A percentile compares a stretch with the other conserved stretches of the same genome.
Evolutionary conservation across 176 grass and related monocot genomes (phyloP).

Genomic region (Phyllostachys edulis): DNA sequence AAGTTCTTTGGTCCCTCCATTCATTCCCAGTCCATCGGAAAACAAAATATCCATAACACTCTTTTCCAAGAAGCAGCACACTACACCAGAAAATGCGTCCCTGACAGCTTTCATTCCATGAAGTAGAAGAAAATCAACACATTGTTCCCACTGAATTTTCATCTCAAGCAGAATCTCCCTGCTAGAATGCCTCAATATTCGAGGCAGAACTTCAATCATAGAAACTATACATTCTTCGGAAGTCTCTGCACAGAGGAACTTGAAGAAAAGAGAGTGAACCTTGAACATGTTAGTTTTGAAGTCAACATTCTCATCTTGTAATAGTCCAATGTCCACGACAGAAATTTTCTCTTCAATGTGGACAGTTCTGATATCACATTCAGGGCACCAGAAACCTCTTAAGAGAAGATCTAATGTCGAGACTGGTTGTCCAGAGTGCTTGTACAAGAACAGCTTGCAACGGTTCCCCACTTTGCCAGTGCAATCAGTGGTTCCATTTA

Average conservation of each 20-base stretch:
- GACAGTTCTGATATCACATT: slow-evolving; percentile 52
- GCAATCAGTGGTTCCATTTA: slow-evolving; percentile 56
- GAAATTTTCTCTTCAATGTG: slow-evolving; percentile 48
- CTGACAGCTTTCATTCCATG: slow-evolving; percentile 75
- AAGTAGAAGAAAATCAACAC: slow-evolving; percentile 71
- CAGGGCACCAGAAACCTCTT: slow-evolving; percentile 76
- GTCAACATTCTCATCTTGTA: slow-evolving; percentile 44
- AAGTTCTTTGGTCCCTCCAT: slow-evolving; percentile 47
- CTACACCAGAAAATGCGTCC: slow-evolving; percentile 71
- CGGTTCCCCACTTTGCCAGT: slow-evolving; percentile 31
- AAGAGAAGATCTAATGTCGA: slow-evolving; percentile 77
- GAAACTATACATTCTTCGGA: slow-evolving; percentile 64
- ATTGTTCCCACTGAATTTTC: slow-evolving; percentile 60
- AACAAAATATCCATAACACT: slow-evolving; percentile 67
- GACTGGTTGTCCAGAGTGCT: slow-evolving; percentile 42
- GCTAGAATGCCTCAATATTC: slow-evolving; percentile 69
- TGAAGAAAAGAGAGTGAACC: slow-evolving; percentile 66
- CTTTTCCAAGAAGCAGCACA: slow-evolving; percentile 78
- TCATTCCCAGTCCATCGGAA: slow-evolving; percentile 40
- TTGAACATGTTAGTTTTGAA: slow-evolving; percentile 37
- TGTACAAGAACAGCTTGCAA: slow-evolving; percentile 69
- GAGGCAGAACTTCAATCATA: slow-evolving; percentile 70
- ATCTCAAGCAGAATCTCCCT: slow-evolving; percentile 54
- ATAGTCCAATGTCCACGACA: slow-evolving; percentile 46
- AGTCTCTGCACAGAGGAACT: slow-evolving; percentile 62